Evolutionary conservation across 1,284 basidiomycete genomes (phyloP).

Genomic region (Cryptococcus hybrid): DNA sequence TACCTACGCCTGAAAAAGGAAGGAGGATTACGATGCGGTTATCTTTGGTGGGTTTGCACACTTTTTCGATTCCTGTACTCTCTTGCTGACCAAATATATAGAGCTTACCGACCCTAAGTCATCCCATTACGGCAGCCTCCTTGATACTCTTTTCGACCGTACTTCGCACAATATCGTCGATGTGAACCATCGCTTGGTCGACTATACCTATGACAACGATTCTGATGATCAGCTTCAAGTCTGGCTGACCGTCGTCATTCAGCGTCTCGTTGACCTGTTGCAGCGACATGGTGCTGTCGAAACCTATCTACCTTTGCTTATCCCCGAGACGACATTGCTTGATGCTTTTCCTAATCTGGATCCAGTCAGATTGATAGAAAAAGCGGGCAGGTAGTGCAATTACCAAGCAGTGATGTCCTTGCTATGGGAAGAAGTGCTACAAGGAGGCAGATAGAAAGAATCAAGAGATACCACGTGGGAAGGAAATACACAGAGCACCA

Average conservation of each 20-base stretch:
- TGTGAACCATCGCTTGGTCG: constrained; percentile 62
- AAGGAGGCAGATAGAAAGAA: constrained; percentile 66
- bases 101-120: constrained; percentile 47
- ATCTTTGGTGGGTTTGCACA: constrained; percentile 43
- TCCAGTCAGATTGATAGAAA: constrained; percentile 73
- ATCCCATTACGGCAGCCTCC: constrained; percentile 38
- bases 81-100: background rate
- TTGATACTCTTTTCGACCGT: constrained; percentile 50
- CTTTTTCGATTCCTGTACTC: constrained; percentile 55
- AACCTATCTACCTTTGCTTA: constrained; percentile 70
- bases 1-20: constrained; percentile 50
- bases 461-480: constrained; percentile 86
- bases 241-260: constrained; percentile 61
- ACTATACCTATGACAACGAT: constrained; percentile 78
- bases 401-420: constrained; percentile 74
- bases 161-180: constrained; percentile 51
- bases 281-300: constrained; percentile 86
- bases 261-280: constrained; percentile 73
- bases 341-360: constrained; percentile 60
- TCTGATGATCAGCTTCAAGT: constrained; percentile 59
- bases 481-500: constrained; percentile 58
- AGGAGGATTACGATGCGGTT: constrained; percentile 37
- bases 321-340: constrained; percentile 62
- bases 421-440: constrained; percentile 85
- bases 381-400: constrained; percentile 75